Evolutionary conservation across 306 rosid species (phyloP).

Genomic region (Vachellia collinsii): DNA sequence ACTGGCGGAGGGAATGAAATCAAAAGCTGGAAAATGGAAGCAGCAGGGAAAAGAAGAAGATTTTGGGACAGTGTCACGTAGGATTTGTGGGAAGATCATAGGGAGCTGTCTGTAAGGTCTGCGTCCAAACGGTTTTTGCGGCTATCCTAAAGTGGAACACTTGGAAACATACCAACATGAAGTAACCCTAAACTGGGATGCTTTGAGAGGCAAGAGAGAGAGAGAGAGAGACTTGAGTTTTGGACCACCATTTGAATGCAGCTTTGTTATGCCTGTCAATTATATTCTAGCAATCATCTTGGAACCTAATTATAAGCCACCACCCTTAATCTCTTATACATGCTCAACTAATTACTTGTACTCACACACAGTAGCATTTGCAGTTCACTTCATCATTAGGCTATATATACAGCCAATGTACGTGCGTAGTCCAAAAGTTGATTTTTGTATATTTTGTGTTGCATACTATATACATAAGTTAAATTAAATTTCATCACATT

Average conservation of each 20-base stretch:
- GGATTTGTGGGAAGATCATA: slow-evolving; percentile 10
- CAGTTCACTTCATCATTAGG: no score
- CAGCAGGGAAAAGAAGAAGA: background rate
- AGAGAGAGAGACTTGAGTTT: background rate
- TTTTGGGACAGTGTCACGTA: slow-evolving; percentile 45
- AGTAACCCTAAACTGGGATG: slow-evolving; percentile 39
- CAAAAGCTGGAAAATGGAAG: background rate
- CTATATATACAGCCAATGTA: no score
- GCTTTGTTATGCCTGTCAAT: background rate
- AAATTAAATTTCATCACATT: no score
- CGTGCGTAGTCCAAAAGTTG: no score
- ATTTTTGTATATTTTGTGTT: no score
- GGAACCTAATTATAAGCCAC: background rate
- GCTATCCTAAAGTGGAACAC: slow-evolving; percentile 57
- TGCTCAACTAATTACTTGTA: no score
- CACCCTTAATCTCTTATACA: background rate
- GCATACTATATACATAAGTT: no score
- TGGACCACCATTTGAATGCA: slow-evolving; percentile 40
- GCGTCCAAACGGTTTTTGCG: slow-evolving; percentile 39
- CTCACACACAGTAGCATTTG: no score
- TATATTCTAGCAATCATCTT: background rate
- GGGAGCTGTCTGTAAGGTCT: slow-evolving; percentile 18
- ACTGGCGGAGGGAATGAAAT: background rate
- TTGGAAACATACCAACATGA: slow-evolving; percentile 39
- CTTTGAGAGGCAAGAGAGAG: slow-evolving; percentile 1